These are phyloP conservation scores for Thymus mandschuricus DNA, from an alignment of 257 asterid genomes.

Conservation along the genomic window DNA sequence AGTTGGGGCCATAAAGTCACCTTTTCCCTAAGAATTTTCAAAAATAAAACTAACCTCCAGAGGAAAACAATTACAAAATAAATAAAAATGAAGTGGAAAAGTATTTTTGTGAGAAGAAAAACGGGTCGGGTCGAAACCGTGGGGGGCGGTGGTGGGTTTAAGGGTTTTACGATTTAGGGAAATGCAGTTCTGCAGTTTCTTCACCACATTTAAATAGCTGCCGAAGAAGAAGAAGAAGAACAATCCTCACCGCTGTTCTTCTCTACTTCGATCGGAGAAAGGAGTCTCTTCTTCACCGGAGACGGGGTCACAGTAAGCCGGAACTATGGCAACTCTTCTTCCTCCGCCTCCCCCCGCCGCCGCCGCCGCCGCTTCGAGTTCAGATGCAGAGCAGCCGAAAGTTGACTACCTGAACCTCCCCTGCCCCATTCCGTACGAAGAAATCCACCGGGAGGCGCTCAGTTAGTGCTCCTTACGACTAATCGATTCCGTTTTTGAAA, in stretches of 20 bases:
- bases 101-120: neutral
- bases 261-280: conserved; percentile 11
- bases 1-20: too few relatives aligned
- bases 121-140: conserved; percentile 32
- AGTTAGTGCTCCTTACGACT: conserved; percentile 48
- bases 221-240: conserved; percentile 10
- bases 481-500: neutral
- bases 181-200: neutral
- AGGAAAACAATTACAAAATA: too few relatives aligned
- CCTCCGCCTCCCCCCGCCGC: conserved; percentile 51
- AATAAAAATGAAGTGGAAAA: too few relatives aligned
- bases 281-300: neutral
- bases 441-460: conserved; percentile 83
- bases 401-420: conserved; percentile 74
- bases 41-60: too few relatives aligned
- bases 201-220: conserved; percentile 23
- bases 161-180: conserved; percentile 34
- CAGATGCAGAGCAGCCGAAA: conserved; percentile 53
- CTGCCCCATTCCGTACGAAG: conserved; percentile 87
- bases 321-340: conserved; percentile 59
- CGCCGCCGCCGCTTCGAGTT: conserved; percentile 38
- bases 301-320: neutral
- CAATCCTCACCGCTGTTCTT: conserved; percentile 15
- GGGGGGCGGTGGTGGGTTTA: conserved; percentile 18
- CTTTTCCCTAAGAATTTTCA: too few relatives aligned